Evolutionary conservation across 495 filamentous ascomycete genomes (phyloP).

Genomic region (Penicillium cinerascens): DNA sequence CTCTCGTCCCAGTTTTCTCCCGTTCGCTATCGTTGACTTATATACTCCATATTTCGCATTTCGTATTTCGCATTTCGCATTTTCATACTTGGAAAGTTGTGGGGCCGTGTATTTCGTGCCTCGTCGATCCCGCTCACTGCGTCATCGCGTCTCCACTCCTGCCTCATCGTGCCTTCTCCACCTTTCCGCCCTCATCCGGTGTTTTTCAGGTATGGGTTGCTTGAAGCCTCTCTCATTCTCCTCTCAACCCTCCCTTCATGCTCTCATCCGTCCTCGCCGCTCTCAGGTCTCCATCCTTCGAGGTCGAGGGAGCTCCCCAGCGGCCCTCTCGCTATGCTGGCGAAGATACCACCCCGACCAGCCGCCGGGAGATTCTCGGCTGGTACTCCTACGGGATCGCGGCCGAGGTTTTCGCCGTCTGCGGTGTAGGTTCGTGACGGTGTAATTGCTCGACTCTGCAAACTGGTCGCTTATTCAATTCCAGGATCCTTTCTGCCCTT

Average conservation of each 20-base stretch:
- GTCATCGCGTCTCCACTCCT: neutral
- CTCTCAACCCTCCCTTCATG: constrained; percentile 9
- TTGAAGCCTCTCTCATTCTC: neutral
- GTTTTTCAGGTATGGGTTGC: neutral
- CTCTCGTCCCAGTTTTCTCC: no score
- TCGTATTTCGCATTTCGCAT: no score
- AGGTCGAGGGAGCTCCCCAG: constrained; percentile 22
- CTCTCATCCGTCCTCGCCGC: constrained; percentile 20
- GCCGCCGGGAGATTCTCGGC: constrained; percentile 71
- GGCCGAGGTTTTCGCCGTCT: constrained; percentile 89
- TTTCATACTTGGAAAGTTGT: neutral
- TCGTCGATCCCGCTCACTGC: neutral
- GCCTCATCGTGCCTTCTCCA: neutral
- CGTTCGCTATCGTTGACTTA: no score
- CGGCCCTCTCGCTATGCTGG: constrained; percentile 58
- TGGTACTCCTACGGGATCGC: constrained; percentile 93
- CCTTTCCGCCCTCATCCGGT: neutral
- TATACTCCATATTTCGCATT: no score
- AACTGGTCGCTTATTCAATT: constrained; percentile 7
- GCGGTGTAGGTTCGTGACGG: constrained; percentile 53
- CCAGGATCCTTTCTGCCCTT: constrained; percentile 85
- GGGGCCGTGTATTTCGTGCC: neutral
- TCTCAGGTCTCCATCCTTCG: constrained; percentile 15
- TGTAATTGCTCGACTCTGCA: neutral
- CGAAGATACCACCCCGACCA: constrained; percentile 81